A percentile compares a stretch with the other conserved stretches of the same genome.
Evolutionary conservation across 2,329 filamentous ascomycete species (phyloP).

Genomic region (Beauveria scarabaeidicola): DNA sequence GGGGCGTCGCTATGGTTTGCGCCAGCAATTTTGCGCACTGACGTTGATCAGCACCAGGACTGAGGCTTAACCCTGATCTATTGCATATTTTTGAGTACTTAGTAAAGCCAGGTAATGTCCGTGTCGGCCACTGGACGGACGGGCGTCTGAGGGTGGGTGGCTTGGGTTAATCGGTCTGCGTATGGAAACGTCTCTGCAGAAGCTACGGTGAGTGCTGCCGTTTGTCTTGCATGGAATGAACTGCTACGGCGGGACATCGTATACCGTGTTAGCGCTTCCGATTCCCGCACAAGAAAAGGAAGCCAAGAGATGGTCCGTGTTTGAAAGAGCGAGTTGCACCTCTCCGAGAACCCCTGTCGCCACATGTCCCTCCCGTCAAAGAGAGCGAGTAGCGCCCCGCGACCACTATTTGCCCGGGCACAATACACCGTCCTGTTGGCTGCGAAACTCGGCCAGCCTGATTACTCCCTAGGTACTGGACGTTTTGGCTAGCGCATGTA

Average conservation of each 20-base stretch:
- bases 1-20: not conserved
- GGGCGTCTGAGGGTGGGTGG: not conserved
- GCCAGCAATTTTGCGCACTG: not conserved
- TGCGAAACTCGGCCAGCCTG: not conserved
- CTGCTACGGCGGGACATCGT: not conserved
- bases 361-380: constrained; percentile 7
- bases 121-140: not conserved
- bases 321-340: constrained; percentile 1
- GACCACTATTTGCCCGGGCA: not conserved
- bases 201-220: not conserved
- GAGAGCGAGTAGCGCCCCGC: not conserved
- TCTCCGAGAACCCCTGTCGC: not conserved
- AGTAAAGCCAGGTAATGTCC: not conserved
- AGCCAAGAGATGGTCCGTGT: not conserved
- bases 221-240: not conserved
- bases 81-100: not conserved
- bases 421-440: not conserved
- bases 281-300: not conserved
- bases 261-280: not conserved
- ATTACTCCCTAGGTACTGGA: not conserved
- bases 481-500: not conserved
- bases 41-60: not conserved
- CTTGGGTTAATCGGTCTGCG: not conserved
- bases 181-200: not conserved
- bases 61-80: not conserved